Evolutionary conservation across 805 yeast genomes (phyloP), one percentile per base, ranked within the genome.

Genomic region (Candida adriatica): DNA sequence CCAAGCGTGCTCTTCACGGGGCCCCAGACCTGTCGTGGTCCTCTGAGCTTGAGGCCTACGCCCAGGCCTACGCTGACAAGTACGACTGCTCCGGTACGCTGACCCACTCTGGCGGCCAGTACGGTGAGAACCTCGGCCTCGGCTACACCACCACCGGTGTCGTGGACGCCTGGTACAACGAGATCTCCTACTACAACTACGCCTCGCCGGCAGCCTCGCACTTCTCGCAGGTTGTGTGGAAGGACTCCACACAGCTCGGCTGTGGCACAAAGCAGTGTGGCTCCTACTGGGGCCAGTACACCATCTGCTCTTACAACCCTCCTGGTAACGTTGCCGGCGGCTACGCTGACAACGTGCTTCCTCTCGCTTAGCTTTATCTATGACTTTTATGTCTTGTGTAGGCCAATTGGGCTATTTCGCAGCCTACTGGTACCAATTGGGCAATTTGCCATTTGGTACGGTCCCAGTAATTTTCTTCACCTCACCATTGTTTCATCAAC

Each of bases 161-260:
- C 16, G 83, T 80, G 27, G 71, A 70, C 31, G 90, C 85, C 18
- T 83, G 94, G 94, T 84, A 80, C 65, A 58, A 66, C 43, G 94
- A 83, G 58, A 70, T 76, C 45, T 41, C 52, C 27, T 38, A 57
- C 18, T 82, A 79, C 61, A 58, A 68, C 50, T 75, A 66, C 58
- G 50, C 65, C 17, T 61, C 60, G 43, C 75, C 77, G 19, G 62
- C 58, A 9, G 74, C 87, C 26, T 90, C 90, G 29, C 95, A 85
- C 57, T 85, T 82, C 63, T 82, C 94, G 18, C 94, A 83, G 58
- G 70, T 85, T 36, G 76, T 85, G 33, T 85, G 95, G 95, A 74
- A 71, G 49, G 53, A 63, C 14, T 65, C 86, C 30, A 68, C 79
- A 21, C 56, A 73, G 51, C 45, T 85, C 11, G 95, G 95, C 26